phyloP scores from a whole-genome alignment of 192 early-diverging fungal genomes.

The Coemansia sp. region DNA sequence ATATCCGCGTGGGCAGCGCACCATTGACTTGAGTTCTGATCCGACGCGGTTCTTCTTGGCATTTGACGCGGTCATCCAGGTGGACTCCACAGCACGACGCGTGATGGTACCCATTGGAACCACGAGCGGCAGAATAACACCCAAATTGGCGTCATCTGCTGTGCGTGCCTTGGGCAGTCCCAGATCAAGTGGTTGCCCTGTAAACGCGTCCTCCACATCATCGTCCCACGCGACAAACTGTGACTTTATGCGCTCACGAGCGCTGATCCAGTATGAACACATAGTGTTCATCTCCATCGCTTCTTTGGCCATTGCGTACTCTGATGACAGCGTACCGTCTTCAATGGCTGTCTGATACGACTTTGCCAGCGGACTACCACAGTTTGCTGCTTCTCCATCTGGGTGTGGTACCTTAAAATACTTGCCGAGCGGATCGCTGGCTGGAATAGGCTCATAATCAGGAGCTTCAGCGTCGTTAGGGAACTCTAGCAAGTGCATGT shows the following conservation, averaged over 20 bases:
- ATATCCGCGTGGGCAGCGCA: conserved; percentile 81
- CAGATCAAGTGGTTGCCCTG: conserved; percentile 22
- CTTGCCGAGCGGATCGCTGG: conserved; percentile 18
- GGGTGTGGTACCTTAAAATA: conserved; percentile 86
- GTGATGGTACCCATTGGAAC: conserved; percentile 97
- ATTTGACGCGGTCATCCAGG: conserved; percentile 96
- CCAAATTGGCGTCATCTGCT: conserved; percentile 12
- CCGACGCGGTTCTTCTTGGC: conserved; percentile 87
- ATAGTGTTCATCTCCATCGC: conserved; percentile 73
- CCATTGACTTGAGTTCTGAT: conserved; percentile 88
- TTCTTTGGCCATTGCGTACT: conserved; percentile 68
- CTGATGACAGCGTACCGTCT: conserved; percentile 71
- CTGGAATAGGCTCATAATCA: conserved; percentile 49
- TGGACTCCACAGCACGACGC: conserved; percentile 84
- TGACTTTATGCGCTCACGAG: conserved; percentile 71
- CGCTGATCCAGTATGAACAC: conserved; percentile 91
- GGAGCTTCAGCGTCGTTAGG: conserved; percentile 42
- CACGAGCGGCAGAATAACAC: conserved; percentile 88
- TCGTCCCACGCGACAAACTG: conserved; percentile 87
- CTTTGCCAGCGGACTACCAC: conserved; percentile 87
- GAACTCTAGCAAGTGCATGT: conserved; percentile 40
- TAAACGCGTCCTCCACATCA: conserved; percentile 44
- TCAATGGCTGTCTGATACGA: conserved; percentile 78
- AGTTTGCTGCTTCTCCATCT: conserved; percentile 74
- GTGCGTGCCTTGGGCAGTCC: conserved; percentile 12